Conservation (phyloP, 257 asterid genomes). For the Haberlea rhodopensis region DNA sequence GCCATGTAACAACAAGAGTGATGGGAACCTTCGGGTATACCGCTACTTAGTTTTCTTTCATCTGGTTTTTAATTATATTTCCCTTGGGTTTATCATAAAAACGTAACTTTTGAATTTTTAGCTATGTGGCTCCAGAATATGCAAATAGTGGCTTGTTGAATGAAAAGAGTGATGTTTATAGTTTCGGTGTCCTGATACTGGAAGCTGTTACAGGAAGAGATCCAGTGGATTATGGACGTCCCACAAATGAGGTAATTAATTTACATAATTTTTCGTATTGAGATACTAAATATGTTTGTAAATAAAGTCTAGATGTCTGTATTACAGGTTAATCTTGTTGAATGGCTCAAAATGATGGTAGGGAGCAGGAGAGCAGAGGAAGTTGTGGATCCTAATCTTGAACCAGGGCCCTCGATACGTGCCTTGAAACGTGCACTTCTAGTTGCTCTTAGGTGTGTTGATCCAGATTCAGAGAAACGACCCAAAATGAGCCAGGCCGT, state of each 20-base stretch:
- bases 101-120: slow-evolving; percentile 34
- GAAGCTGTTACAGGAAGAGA: slow-evolving; percentile 95
- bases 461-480: slow-evolving; percentile 90
- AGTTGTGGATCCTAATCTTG: slow-evolving; percentile 81
- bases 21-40: slow-evolving; percentile 97
- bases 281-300: slow-evolving; percentile 24
- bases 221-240: slow-evolving; percentile 92
- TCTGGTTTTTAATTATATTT: slow-evolving; percentile 5
- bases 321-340: slow-evolving; percentile 88
- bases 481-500: slow-evolving; percentile 93
- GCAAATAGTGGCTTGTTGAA: slow-evolving; percentile 84
- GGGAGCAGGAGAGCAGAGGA: slow-evolving; percentile 90
- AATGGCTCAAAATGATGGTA: slow-evolving; percentile 98
- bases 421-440: slow-evolving; percentile 83
- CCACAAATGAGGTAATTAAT: slow-evolving; percentile 65
- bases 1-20: slow-evolving; percentile 92
- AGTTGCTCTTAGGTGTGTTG: slow-evolving; percentile 88
- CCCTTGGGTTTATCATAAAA: slow-evolving; percentile 1
- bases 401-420: slow-evolving; percentile 65
- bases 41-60: slow-evolving; percentile 3
- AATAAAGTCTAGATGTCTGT: slow-evolving; percentile 4
- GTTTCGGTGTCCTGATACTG: slow-evolving; percentile 87
- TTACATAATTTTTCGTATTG: slow-evolving; percentile 2
- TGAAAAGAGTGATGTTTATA: slow-evolving; percentile 88
- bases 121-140: slow-evolving; percentile 98